phyloP scores from a whole-genome alignment of 2,329 filamentous ascomycete species.

The Fusarium sambucinum region DNA sequence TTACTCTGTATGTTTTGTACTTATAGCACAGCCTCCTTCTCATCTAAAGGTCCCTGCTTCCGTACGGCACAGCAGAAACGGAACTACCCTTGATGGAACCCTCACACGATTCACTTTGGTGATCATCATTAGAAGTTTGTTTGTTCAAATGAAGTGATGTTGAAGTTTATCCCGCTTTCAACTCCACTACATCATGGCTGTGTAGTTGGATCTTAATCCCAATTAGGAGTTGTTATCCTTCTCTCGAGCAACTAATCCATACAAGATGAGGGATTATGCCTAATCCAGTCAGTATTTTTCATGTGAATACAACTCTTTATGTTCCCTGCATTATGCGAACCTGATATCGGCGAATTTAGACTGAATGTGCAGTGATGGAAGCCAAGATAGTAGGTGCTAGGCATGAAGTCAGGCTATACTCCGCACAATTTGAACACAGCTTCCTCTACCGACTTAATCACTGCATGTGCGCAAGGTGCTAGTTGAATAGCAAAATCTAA shows the following conservation, averaged over 20 bases:
- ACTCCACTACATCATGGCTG: slow-evolving; percentile 37
- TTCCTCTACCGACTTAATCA: neutral
- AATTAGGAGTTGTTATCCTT: slow-evolving; percentile 14
- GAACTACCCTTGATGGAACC: slow-evolving; percentile 19
- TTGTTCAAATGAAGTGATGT: neutral
- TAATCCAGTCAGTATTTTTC: neutral
- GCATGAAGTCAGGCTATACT: slow-evolving; percentile 3
- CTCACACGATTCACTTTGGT: neutral
- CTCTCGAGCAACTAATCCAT: neutral
- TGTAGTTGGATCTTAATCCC: slow-evolving; percentile 22
- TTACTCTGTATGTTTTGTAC: neutral
- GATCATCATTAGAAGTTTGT: neutral
- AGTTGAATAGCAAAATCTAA: neutral
- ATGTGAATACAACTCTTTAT: neutral
- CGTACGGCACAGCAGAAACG: slow-evolving; percentile 22
- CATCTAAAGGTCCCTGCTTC: slow-evolving; percentile 22
- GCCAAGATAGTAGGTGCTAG: neutral
- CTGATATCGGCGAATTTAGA: neutral
- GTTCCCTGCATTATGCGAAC: neutral
- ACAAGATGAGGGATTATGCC: slow-evolving; percentile 1
- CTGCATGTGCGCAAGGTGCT: neutral
- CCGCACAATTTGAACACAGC: neutral
- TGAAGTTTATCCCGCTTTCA: neutral
- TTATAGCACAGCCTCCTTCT: slow-evolving; percentile 21
- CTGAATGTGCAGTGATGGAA: neutral